Evolutionary conservation across 1,139 yeast genomes (phyloP), one percentile per base, ranked within the genome.

Genomic region (Geotrichum fermentans): DNA sequence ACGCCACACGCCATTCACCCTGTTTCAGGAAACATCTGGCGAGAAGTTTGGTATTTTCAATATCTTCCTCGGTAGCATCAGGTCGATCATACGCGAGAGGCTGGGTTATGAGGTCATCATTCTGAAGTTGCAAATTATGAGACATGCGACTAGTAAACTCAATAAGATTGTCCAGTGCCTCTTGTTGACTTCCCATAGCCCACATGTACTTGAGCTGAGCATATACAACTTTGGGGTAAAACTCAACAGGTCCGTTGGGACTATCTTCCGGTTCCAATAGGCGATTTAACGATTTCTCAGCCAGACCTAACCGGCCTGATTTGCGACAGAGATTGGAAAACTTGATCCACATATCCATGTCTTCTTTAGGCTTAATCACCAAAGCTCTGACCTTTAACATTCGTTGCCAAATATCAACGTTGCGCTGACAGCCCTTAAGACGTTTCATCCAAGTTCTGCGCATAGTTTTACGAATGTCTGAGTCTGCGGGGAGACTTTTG

Each of bases 371-470:
- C 56, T 85, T 85, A 39, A 92, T 87, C 14, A 94, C 97, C 51
- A 94, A 73, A 0, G 97, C 94, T 50, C 98, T 76, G 1, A 92
- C 96, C 64, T 90, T 87, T 54, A 94, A 75, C 82, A 92, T 83
- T 62, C 97, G 76, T 66, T 92, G 97, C 98, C 99, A 94, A 21
- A 90, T 90, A 68, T 94, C 99, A 44, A 92, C 97, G 68, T 92
- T 92, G 60, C 95, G 77, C 68, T 92, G 98, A 63, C 97, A 89
- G 1, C 98, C 97, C 52, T 88, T 71, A 48, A 94, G 71, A 60
- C 99, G 77, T 45, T 87, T 85, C 64, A 87, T 89, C 98, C 98
- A 94, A 0, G 97, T 92, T 61, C 83, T 81, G 59, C 96, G 77
- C 79, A 94, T 83, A 4, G 81, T 80, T 5, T 73, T 76, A 53